These are phyloP conservation scores for Picocystis salinarum DNA, from an alignment of 139 green algal species.

Conservation along the genomic window DNA sequence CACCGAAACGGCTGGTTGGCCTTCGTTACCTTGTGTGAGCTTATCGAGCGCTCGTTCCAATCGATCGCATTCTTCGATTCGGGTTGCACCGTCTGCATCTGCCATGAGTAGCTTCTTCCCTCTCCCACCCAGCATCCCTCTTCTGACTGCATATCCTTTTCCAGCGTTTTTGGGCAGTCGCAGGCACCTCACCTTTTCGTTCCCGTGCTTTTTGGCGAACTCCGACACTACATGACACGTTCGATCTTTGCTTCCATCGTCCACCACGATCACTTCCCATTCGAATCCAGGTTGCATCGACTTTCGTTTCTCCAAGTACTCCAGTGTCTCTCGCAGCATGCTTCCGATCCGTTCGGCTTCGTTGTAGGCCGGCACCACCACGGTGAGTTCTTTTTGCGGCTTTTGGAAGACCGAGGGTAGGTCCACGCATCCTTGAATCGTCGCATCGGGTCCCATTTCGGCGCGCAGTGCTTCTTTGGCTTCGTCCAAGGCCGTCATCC, in stretches of 20 bases:
- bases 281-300: constrained; percentile 41
- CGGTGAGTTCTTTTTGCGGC: constrained; percentile 44
- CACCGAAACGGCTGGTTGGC: neutral
- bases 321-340: constrained; percentile 59
- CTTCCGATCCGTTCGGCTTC: constrained; percentile 61
- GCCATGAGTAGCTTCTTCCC: constrained; percentile 66
- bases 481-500: too few species aligned
- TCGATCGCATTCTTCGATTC: too few species aligned
- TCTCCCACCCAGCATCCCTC: constrained; percentile 44
- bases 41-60: neutral
- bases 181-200: constrained; percentile 4
- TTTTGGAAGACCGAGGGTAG: constrained; percentile 38
- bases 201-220: constrained; percentile 40
- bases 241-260: constrained; percentile 77
- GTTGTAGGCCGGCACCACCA: constrained; percentile 85
- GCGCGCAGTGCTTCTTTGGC: too few species aligned
- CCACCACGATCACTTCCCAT: constrained; percentile 86
- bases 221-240: constrained; percentile 36
- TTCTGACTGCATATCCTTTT: constrained; percentile 36
- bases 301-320: constrained; percentile 9
- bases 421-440: too few species aligned
- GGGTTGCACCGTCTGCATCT: constrained; percentile 81
- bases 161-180: neutral
- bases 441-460: too few species aligned
- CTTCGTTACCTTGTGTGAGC: neutral